Base-by-base conservation (phyloP, 2,329 filamentous ascomycete species). In the Xylariaceae sp. region DNA sequence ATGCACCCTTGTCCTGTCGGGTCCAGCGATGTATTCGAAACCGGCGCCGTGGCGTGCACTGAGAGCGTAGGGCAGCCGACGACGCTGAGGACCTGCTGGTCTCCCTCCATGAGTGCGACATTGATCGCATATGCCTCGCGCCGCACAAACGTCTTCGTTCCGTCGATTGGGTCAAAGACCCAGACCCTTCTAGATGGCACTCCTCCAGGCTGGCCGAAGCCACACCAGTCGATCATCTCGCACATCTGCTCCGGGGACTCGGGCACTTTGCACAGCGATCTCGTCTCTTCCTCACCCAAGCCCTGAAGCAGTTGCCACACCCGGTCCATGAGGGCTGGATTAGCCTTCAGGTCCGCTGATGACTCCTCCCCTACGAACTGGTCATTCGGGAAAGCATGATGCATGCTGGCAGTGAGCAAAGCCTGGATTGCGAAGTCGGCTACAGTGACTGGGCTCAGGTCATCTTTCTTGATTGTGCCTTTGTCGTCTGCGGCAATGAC, bases 131-230 rank as follows among this genome's bases (percentile, higher is more conserved):
- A 77, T 29, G 73, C 63, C 44, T 73, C 58, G 5, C 68, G 65
- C 9, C 58, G 55, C 7, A 77, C 58, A 34, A 72, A 77, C 1
- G 70, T 74, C 54, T 70, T 67, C 2, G 73, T 77, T 6, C 73
- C 73, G 42, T 77, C 73, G 19, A 77, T 76, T 1, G 73, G 73
- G 45, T 77, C 73, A 44, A 77, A 75, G 0, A 77, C 63, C 72
- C 73, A 77, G 7, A 66, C 64, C 11, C 71, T 52, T 6, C 63
- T 65, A 2, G 49, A 49, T 2, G 36, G 34, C 3, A 31, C 33
- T 4, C 47, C 43, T 5, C 49, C 55, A 4, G 61, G 65, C 12
- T 50, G 51, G 16, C 61, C 61, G 14, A 56, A 43, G 19, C 67
- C 64, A 38, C 71, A 73, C 42, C 60, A 61, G 50, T 77, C 72